Evolutionary conservation across 108 stramenopile species (phyloP).

Genomic region (Skeletonema costatum): DNA sequence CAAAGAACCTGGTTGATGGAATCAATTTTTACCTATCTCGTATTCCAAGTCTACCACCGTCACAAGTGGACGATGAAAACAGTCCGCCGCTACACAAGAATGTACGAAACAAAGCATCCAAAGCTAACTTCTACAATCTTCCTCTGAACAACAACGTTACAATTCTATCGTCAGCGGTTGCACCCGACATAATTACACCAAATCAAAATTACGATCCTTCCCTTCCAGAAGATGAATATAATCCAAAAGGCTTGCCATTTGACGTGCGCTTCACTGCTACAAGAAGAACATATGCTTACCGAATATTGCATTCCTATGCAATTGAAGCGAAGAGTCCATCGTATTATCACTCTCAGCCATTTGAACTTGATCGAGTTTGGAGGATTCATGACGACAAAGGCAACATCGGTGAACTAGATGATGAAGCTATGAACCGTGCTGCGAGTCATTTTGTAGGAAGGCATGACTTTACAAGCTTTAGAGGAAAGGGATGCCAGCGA

Average conservation of each 20-base stretch:
- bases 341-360: constrained; percentile 55
- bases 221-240: constrained; percentile 22
- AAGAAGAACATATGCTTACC: constrained; percentile 75
- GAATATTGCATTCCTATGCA: constrained; percentile 53
- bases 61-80: constrained; percentile 13
- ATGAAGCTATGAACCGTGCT: constrained; percentile 71
- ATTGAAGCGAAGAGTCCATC: constrained; percentile 13
- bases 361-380: constrained; percentile 81
- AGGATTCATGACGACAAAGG: constrained; percentile 44
- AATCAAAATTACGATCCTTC: constrained; percentile 47
- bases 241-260: constrained; percentile 64
- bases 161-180: constrained; percentile 39
- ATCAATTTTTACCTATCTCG: constrained; percentile 65
- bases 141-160: constrained; percentile 26
- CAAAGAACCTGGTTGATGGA: constrained; percentile 53
- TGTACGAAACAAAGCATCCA: constrained; percentile 1
- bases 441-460: constrained; percentile 62
- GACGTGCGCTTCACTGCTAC: constrained; percentile 84
- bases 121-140: constrained; percentile 14
- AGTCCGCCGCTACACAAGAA: not conserved
- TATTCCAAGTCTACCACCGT: constrained; percentile 10
- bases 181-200: constrained; percentile 31
- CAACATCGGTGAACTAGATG: constrained; percentile 37
- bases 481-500: constrained; percentile 69
- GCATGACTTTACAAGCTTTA: constrained; percentile 84